Percentiles rank a stretch among this genome's conserved stretches.
phyloP scores from a whole-genome alignment of 108 stramenopile genomes.

The Schizochytrium sp. region DNA sequence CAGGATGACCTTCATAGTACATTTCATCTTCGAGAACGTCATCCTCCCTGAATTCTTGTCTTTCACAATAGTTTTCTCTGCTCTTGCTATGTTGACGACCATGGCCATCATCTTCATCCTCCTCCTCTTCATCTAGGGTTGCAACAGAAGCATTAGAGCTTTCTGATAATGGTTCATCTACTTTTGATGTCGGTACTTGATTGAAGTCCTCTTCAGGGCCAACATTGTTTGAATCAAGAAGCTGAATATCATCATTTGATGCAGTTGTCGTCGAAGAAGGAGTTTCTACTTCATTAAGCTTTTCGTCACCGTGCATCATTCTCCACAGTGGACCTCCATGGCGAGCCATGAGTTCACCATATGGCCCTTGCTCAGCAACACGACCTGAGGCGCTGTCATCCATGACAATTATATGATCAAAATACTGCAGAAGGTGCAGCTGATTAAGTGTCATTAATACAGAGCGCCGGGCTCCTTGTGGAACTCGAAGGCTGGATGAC shows the following conservation, averaged over 20 bases:
- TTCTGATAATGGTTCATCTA: too few relatives aligned
- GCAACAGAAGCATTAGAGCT: too few relatives aligned
- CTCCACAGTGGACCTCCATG: slow-evolving; percentile 5
- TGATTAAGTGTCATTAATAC: slow-evolving; percentile 60
- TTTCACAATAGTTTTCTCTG: too few relatives aligned
- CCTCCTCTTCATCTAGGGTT: too few relatives aligned
- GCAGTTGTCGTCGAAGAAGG: background rate
- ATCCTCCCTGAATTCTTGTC: background rate
- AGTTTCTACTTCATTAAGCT: background rate
- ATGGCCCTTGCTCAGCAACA: background rate
- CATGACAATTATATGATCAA: slow-evolving; percentile 28
- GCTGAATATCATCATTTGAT: background rate
- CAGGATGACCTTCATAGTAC: background rate
- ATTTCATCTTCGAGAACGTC: background rate
- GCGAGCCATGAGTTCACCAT: slow-evolving; percentile 30
- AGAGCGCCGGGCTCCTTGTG: background rate
- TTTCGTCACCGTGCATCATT: slow-evolving; percentile 41
- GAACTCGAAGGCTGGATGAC: background rate
- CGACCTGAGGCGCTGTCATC: background rate
- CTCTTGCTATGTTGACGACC: too few relatives aligned
- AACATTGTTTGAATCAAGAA: too few relatives aligned
- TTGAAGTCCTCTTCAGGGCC: too few relatives aligned
- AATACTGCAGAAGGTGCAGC: slow-evolving; percentile 18
- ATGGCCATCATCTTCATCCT: too few relatives aligned
- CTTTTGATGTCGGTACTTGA: too few relatives aligned